A percentile compares a stretch with the other conserved stretches of the same genome.
These are phyloP conservation scores for Kalmanozyma brasiliensis DNA, from an alignment of 1,284 basidiomycete genomes.

Conservation along the genomic window DNA sequence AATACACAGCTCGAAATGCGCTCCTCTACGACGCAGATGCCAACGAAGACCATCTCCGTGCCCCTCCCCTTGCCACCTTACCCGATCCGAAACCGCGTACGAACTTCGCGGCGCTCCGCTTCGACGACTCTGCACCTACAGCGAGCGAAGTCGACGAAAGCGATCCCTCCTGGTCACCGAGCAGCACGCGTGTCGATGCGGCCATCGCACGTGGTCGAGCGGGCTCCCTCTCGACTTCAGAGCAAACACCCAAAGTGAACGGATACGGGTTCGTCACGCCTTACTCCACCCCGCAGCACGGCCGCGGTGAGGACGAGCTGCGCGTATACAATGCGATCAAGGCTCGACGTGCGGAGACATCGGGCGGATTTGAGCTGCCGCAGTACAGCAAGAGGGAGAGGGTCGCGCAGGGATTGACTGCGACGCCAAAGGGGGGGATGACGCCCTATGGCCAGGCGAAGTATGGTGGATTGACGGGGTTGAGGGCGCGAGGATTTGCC, in stretches of 20 bases:
- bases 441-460: slow-evolving; percentile 30
- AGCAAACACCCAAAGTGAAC: slow-evolving; percentile 40
- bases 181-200: slow-evolving; percentile 56
- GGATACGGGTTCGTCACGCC: slow-evolving; percentile 61
- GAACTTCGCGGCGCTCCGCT: slow-evolving; percentile 18
- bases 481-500: slow-evolving; percentile 10
- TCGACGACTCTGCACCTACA: neutral
- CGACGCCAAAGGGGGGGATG: neutral
- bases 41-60: slow-evolving; percentile 24
- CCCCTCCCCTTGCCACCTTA: neutral
- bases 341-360: neutral
- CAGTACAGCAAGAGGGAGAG: slow-evolving; percentile 12
- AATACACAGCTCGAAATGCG: slow-evolving; percentile 52
- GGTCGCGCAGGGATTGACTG: slow-evolving; percentile 16
- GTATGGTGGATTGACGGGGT: slow-evolving; percentile 19
- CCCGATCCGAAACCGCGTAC: slow-evolving; percentile 5
- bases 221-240: slow-evolving; percentile 1
- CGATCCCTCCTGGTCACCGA: slow-evolving; percentile 42
- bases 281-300: slow-evolving; percentile 27
- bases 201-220: slow-evolving; percentile 49
- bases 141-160: slow-evolving; percentile 10
- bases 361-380: slow-evolving; percentile 19
- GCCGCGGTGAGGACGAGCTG: slow-evolving; percentile 24
- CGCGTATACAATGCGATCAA: slow-evolving; percentile 32
- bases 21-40: slow-evolving; percentile 59